phyloP scores from a whole-genome alignment of 306 rosid genomes.

The Cicer judaicum region DNA sequence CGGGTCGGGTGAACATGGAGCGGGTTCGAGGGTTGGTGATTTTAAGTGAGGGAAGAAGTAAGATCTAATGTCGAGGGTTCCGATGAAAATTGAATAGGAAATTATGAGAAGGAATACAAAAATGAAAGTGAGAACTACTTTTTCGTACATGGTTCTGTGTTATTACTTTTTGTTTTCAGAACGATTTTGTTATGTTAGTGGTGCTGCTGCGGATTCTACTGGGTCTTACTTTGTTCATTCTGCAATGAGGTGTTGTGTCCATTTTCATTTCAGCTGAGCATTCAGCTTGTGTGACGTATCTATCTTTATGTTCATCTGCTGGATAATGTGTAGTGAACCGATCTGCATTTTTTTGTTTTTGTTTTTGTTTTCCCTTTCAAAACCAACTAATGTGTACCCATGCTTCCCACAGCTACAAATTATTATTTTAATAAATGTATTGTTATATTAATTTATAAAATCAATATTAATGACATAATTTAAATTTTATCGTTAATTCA shows the following conservation, averaged over 20 bases:
- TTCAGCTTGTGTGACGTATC: too few relatives aligned
- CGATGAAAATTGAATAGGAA: constrained; percentile 69
- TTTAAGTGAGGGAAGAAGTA: constrained; percentile 66
- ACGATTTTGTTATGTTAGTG: neutral
- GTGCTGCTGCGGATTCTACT: neutral
- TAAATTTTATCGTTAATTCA: too few relatives aligned
- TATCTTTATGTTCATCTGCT: too few relatives aligned
- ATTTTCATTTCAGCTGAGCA: neutral
- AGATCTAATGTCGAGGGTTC: constrained; percentile 68
- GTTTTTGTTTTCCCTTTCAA: too few relatives aligned
- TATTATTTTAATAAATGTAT: too few relatives aligned
- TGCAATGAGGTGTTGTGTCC: constrained; percentile 20
- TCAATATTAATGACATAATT: too few relatives aligned
- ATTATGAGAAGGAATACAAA: constrained; percentile 59
- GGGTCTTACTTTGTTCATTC: neutral
- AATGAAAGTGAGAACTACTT: constrained; percentile 55
- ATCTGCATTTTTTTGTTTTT: too few relatives aligned
- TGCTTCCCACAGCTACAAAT: too few relatives aligned
- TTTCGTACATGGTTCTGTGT: constrained; percentile 54
- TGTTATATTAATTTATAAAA: too few relatives aligned
- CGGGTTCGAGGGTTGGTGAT: constrained; percentile 38
- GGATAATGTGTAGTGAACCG: too few relatives aligned
- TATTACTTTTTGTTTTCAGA: neutral
- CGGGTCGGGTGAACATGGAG: constrained; percentile 50
- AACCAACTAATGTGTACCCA: too few relatives aligned